Conservation (phyloP, 768 basidiomycete species). For the Cystoderma amianthinum region DNA sequence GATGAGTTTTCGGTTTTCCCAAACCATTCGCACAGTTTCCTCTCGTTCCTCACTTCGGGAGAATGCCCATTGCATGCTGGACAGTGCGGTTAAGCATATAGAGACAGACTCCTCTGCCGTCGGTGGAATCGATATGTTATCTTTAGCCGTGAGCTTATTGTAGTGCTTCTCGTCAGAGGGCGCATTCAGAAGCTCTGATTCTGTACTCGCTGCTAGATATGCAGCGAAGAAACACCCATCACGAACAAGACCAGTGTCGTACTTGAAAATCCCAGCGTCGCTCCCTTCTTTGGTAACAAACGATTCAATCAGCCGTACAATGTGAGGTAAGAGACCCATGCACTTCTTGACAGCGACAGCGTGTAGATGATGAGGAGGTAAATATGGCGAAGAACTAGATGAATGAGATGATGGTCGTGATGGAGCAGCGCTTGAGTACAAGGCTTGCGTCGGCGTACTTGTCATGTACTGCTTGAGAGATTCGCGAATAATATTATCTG, state of each 20-base stretch:
- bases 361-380: conserved; percentile 39
- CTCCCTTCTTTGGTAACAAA: conserved; percentile 29
- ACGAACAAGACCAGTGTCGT: conserved; percentile 80
- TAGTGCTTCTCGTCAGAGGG: conserved; percentile 23
- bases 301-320: conserved; percentile 44
- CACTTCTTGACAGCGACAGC: conserved; percentile 44
- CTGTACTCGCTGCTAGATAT: conserved; percentile 62
- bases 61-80: conserved; percentile 78
- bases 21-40: conserved; percentile 49
- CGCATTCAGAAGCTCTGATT: conserved; percentile 31
- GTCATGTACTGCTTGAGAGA: conserved; percentile 54
- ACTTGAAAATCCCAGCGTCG: conserved; percentile 55
- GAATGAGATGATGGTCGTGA: conserved; percentile 39
- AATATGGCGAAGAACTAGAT: conserved; percentile 34
- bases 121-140: conserved; percentile 15
- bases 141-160: conserved; percentile 24
- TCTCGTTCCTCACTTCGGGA: conserved; percentile 70
- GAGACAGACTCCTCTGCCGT: conserved; percentile 38
- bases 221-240: conserved; percentile 91
- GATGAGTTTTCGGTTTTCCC: conserved; percentile 33
- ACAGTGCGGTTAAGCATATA: conserved; percentile 68
- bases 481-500: conserved; percentile 84
- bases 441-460: conserved; percentile 13
- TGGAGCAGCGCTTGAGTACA: conserved; percentile 38
- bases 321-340: conserved; percentile 38